Evolutionary conservation across 2,329 filamentous ascomycete genomes (phyloP).

Genomic region (Atkinsonella hypoxylon): DNA sequence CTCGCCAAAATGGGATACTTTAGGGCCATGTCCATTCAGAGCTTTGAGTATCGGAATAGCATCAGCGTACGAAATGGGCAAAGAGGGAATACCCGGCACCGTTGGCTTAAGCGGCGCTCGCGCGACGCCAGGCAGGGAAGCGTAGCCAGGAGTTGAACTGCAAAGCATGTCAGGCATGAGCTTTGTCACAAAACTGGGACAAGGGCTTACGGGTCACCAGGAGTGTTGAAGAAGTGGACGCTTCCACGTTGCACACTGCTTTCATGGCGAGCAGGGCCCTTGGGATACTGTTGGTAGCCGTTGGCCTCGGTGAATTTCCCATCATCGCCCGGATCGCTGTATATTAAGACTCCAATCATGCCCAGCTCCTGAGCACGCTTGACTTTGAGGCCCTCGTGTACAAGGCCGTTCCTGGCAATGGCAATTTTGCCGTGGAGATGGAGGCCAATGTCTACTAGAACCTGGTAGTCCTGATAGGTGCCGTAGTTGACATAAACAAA

Average conservation of each 20-base stretch:
- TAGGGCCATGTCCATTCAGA: conserved; percentile 78
- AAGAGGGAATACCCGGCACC: too few relatives aligned
- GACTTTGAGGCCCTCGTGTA: conserved; percentile 85
- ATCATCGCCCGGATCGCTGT: conserved; percentile 83
- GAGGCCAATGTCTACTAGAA: conserved; percentile 63
- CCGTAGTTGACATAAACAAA: conserved; percentile 91
- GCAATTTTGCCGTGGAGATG: conserved; percentile 76
- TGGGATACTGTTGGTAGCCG: conserved; percentile 66
- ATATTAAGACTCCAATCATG: conserved; percentile 76
- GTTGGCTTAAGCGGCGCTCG: too few relatives aligned
- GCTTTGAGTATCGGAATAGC: conserved; percentile 80
- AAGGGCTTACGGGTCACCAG: conserved; percentile 57
- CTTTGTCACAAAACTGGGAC: too few relatives aligned
- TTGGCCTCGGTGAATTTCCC: conserved; percentile 70
- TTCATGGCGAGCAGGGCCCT: conserved; percentile 77
- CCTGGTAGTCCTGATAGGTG: conserved; percentile 74
- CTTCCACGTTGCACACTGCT: conserved; percentile 86
- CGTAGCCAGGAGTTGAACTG: conserved; percentile 79
- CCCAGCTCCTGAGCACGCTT: conserved; percentile 86
- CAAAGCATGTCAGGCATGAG: neutral
- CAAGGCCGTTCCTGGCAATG: conserved; percentile 70
- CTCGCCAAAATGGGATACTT: conserved; percentile 59
- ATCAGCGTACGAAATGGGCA: conserved; percentile 82
- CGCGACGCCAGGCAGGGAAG: conserved; percentile 79
- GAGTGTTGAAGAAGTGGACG: conserved; percentile 64